These are phyloP conservation scores for Puccinia sorghi DNA, from an alignment of 1,284 basidiomycete genomes.

Conservation along the genomic window DNA sequence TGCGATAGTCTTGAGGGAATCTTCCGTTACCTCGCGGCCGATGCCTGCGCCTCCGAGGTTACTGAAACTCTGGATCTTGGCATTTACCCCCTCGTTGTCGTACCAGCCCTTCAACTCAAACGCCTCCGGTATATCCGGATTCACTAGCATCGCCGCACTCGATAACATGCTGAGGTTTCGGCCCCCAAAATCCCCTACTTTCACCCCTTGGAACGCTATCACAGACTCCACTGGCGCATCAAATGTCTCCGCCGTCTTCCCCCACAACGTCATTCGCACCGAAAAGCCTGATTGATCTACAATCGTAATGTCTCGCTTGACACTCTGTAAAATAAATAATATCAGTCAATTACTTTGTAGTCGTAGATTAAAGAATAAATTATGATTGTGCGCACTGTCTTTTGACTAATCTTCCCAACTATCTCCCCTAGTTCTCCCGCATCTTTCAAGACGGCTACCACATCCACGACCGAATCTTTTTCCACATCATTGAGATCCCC, in stretches of 20 bases:
- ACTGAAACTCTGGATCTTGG: conserved; percentile 72
- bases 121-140: conserved; percentile 85
- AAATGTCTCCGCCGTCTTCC: conserved; percentile 87
- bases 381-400: conserved; percentile 62
- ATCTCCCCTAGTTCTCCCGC: conserved; percentile 70
- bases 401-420: conserved; percentile 70
- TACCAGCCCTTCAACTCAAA: conserved; percentile 87
- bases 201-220: conserved; percentile 91
- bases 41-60: conserved; percentile 59
- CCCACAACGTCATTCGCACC: conserved; percentile 90
- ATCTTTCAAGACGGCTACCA: conserved; percentile 81
- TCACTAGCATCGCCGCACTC: conserved; percentile 72
- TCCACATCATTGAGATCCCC: conserved; percentile 66
- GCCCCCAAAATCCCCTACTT: conserved; percentile 92
- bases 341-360: too few species aligned
- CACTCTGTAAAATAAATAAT: conserved; percentile 63
- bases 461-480: conserved; percentile 79
- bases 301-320: conserved; percentile 82
- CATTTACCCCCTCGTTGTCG: conserved; percentile 68
- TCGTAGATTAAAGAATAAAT: too few species aligned
- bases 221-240: conserved; percentile 66
- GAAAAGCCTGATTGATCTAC: conserved; percentile 81
- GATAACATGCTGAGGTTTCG: conserved; percentile 74
- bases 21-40: conserved; percentile 66
- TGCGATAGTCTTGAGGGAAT: conserved; percentile 73